Percentiles rank a stretch among this genome's conserved stretches.
Evolutionary conservation across 108 stramenopile species (phyloP).

Genomic region (Seminavis robusta): DNA sequence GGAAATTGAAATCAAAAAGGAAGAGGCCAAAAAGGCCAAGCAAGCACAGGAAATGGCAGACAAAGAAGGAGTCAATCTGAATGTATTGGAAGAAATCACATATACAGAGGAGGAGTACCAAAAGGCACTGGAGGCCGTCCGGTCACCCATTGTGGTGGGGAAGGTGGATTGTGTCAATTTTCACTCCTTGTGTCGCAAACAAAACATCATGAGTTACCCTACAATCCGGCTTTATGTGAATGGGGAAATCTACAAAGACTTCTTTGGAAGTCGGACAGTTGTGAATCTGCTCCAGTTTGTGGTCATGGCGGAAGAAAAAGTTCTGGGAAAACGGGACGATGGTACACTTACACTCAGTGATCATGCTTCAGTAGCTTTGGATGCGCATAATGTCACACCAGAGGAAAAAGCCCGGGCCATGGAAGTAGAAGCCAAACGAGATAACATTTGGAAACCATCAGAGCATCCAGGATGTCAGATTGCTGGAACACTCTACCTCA

Average conservation of each 20-base stretch:
- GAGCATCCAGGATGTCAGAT: constrained; percentile 91
- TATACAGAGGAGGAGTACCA: constrained; percentile 31
- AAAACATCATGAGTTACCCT: constrained; percentile 76
- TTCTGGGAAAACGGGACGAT: constrained; percentile 22
- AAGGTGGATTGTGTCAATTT: constrained; percentile 86
- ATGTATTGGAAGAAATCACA: constrained; percentile 5
- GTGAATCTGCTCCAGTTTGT: constrained; percentile 48
- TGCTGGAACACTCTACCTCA: constrained; percentile 76
- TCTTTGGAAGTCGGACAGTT: constrained; percentile 55
- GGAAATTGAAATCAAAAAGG: not conserved
- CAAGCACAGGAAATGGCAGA: not conserved
- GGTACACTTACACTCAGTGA: constrained; percentile 15
- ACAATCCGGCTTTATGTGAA: constrained; percentile 72
- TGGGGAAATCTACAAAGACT: constrained; percentile 19
- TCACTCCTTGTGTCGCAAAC: constrained; percentile 51
- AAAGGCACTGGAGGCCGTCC: constrained; percentile 30
- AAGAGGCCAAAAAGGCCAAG: not conserved
- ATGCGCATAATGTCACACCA: constrained; percentile 30
- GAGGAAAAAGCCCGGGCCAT: constrained; percentile 36
- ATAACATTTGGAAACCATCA: constrained; percentile 9
- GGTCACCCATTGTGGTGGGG: constrained; percentile 42
- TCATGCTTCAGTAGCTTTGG: constrained; percentile 27
- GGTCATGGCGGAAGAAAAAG: constrained; percentile 35
- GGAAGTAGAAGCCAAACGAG: not conserved
- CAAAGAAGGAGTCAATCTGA: not conserved